phyloP scores from a whole-genome alignment of 1,284 basidiomycete genomes.

The Lignosus rhinocerotis region DNA sequence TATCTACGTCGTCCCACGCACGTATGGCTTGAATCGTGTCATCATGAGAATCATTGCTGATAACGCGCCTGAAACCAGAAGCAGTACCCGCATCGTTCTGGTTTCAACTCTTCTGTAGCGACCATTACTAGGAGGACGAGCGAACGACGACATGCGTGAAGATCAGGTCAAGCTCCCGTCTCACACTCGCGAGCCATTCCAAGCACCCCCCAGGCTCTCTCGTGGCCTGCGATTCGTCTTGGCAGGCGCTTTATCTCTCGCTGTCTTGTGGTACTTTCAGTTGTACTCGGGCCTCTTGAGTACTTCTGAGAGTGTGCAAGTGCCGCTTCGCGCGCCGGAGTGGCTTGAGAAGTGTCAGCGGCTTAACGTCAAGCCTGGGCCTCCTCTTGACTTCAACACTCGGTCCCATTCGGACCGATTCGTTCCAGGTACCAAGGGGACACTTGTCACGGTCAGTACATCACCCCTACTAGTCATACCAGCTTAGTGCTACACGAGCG shows the following conservation, averaged over 20 bases:
- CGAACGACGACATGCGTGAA: background rate
- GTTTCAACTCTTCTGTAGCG: background rate
- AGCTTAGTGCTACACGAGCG: background rate
- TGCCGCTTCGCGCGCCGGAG: slow-evolving; percentile 31
- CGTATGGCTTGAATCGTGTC: too few species aligned
- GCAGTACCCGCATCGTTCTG: background rate
- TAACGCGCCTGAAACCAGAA: background rate
- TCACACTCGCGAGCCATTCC: background rate
- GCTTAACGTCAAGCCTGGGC: slow-evolving; percentile 40
- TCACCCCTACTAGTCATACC: background rate
- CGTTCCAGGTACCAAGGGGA: slow-evolving; percentile 57
- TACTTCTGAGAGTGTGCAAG: background rate
- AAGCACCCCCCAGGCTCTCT: background rate
- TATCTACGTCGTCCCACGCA: too few species aligned
- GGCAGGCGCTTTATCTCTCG: slow-evolving; percentile 1
- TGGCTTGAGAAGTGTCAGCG: slow-evolving; percentile 41
- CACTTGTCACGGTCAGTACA: slow-evolving; percentile 37
- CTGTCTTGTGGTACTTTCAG: slow-evolving; percentile 1
- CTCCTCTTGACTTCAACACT: slow-evolving; percentile 46
- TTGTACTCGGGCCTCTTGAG: background rate
- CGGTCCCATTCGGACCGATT: slow-evolving; percentile 67
- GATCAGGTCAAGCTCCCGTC: background rate
- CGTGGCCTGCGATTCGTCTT: slow-evolving; percentile 5
- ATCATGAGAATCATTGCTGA: background rate
- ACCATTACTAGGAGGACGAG: background rate